A percentile compares a stretch with the other conserved stretches of the same genome.
phyloP scores from a whole-genome alignment of 139 green algal genomes.

The Tetraselmis striata region DNA sequence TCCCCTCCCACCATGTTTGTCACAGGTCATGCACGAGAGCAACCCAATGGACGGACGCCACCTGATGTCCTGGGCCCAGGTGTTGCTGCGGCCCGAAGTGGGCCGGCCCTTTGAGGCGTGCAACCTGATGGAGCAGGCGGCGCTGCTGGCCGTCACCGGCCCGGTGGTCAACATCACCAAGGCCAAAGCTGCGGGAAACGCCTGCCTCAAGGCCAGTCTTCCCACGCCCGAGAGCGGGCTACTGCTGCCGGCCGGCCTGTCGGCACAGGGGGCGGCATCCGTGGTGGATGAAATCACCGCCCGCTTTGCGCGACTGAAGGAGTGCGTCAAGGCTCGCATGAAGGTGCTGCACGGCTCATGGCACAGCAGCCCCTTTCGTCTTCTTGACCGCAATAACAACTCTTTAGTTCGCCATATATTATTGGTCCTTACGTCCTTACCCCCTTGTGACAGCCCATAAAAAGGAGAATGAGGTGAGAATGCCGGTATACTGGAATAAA shows the following conservation, averaged over 20 bases:
- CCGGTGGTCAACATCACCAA: neutral
- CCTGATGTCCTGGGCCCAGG: conserved; percentile 14
- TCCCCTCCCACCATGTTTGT: too few species aligned
- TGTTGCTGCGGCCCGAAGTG: neutral
- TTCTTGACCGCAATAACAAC: too few species aligned
- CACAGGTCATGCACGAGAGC: neutral
- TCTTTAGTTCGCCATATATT: too few species aligned
- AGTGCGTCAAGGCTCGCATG: neutral
- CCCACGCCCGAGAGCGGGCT: neutral
- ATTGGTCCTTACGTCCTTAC: too few species aligned
- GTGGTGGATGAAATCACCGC: neutral
- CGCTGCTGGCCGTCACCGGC: conserved; percentile 5
- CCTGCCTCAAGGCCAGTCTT: neutral
- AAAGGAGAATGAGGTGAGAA: too few species aligned
- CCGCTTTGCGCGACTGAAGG: neutral
- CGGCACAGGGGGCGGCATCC: conserved; percentile 7
- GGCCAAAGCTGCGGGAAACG: neutral
- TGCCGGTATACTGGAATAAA: too few species aligned
- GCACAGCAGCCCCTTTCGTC: too few species aligned
- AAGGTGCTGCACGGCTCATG: too few species aligned
- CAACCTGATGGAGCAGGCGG: conserved; percentile 36
- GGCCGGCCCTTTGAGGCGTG: conserved; percentile 27
- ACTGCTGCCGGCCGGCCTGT: neutral
- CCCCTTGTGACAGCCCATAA: too few species aligned
- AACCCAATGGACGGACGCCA: neutral